phyloP scores from a whole-genome alignment of 208 protist genomes.

The Sergeia podlipaevii region DNA sequence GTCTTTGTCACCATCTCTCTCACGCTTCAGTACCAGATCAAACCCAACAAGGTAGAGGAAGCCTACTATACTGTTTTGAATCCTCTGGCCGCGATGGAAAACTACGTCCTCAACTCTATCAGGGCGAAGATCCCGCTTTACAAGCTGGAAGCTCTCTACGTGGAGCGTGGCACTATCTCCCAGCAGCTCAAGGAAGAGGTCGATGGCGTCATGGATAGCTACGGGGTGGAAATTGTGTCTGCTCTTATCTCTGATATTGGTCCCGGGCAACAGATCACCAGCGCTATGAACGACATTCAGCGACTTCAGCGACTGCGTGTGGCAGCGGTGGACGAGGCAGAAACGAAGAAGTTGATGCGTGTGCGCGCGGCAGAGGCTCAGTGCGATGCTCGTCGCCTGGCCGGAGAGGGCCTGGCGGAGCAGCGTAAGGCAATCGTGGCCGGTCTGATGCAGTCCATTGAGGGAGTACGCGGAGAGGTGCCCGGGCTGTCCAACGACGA shows the following conservation, averaged over 20 bases:
- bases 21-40: constrained; percentile 55
- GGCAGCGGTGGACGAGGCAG: constrained; percentile 68
- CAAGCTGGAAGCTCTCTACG: constrained; percentile 77
- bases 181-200: constrained; percentile 69
- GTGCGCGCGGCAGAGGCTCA: constrained; percentile 73
- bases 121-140: constrained; percentile 65
- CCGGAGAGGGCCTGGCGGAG: constrained; percentile 53
- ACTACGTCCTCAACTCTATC: constrained; percentile 73
- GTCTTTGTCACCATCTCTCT: constrained; percentile 67
- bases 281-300: constrained; percentile 80
- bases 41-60: constrained; percentile 26
- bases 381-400: constrained; percentile 57
- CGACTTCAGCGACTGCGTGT: constrained; percentile 62
- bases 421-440: constrained; percentile 69
- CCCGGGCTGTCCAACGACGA: constrained; percentile 36
- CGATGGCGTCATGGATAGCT: constrained; percentile 42
- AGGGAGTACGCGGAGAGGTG: constrained; percentile 38
- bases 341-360: constrained; percentile 62
- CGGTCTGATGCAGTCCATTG: constrained; percentile 51
- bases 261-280: constrained; percentile 42
- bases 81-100: constrained; percentile 37
- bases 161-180: constrained; percentile 69
- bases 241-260: constrained; percentile 78
- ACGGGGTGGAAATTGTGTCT: constrained; percentile 70
- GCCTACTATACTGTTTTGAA: constrained; percentile 44